These are phyloP conservation scores for Trichoderma semiorbis DNA, from an alignment of 2,329 filamentous ascomycete genomes.

Conservation along the genomic window DNA sequence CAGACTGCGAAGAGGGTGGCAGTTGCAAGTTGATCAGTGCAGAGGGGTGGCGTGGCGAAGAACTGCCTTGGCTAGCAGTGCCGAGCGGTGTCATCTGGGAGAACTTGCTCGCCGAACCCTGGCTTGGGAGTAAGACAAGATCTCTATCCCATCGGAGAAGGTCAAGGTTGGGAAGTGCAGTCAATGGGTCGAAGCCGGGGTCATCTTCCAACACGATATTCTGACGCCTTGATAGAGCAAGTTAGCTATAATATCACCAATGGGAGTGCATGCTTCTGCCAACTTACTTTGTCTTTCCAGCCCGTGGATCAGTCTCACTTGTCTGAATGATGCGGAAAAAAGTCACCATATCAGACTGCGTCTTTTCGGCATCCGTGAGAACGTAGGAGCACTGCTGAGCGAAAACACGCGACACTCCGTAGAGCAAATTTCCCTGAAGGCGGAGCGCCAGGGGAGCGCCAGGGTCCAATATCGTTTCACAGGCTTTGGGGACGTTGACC, in stretches of 20 bases:
- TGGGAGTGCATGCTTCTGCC: background rate
- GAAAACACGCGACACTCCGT: constrained; percentile 81
- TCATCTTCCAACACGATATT: constrained; percentile 80
- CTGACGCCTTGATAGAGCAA: constrained; percentile 55
- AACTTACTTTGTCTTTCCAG: constrained; percentile 67
- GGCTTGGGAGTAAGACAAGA: constrained; percentile 33
- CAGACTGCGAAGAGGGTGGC: constrained; percentile 35
- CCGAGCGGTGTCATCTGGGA: constrained; percentile 45
- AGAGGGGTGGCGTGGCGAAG: constrained; percentile 29
- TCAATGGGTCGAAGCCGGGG: constrained; percentile 60
- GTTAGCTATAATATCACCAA: background rate
- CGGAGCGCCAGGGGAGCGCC: constrained; percentile 85
- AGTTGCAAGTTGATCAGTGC: constrained; percentile 32
- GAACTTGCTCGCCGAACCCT: constrained; percentile 36
- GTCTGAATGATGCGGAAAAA: constrained; percentile 55
- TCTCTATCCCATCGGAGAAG: constrained; percentile 37
- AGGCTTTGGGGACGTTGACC: constrained; percentile 83
- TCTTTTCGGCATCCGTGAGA: constrained; percentile 72
- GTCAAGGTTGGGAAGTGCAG: constrained; percentile 32
- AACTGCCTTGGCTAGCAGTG: constrained; percentile 28
- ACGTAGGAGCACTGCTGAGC: constrained; percentile 84
- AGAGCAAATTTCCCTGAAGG: constrained; percentile 83
- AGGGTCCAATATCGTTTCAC: constrained; percentile 76
- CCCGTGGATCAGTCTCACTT: constrained; percentile 64
- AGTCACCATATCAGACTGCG: constrained; percentile 68